These are phyloP conservation scores for Zea luxurians DNA, from an alignment of 176 grass and related monocot species.

Conservation along the genomic window DNA sequence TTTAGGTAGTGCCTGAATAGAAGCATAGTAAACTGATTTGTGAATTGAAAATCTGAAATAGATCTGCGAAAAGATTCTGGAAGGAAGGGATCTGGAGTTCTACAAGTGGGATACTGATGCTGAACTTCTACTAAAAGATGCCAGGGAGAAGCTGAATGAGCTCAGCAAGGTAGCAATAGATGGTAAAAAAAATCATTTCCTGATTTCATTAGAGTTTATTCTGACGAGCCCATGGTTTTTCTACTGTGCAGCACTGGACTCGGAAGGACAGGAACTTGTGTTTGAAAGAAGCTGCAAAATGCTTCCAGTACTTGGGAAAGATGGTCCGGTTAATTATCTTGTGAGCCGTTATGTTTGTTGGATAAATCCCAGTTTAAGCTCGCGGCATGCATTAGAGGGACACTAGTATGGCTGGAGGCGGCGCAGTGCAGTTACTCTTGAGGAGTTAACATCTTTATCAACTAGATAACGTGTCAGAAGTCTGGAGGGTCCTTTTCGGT, in stretches of 20 bases:
- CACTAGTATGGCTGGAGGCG: neutral
- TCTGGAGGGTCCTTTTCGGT: neutral
- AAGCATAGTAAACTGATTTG: slow-evolving; percentile 19
- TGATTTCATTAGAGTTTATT: slow-evolving; percentile 21
- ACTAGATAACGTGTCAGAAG: neutral
- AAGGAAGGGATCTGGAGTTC: slow-evolving; percentile 74
- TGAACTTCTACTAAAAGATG: slow-evolving; percentile 65
- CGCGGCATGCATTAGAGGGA: neutral
- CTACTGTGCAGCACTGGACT: slow-evolving; percentile 72
- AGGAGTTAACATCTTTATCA: neutral
- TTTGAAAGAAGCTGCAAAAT: slow-evolving; percentile 78
- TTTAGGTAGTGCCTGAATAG: slow-evolving; percentile 32
- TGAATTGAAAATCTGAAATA: slow-evolving; percentile 41
- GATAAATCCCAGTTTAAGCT: neutral
- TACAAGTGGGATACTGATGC: slow-evolving; percentile 86
- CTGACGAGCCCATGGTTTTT: slow-evolving; percentile 19
- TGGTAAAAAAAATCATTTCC: neutral
- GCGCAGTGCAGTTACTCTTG: slow-evolving; percentile 5
- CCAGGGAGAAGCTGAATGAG: slow-evolving; percentile 75
- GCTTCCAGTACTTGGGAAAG: slow-evolving; percentile 64
- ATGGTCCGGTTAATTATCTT: slow-evolving; percentile 79
- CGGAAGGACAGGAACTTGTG: slow-evolving; percentile 81
- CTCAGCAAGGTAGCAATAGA: slow-evolving; percentile 64
- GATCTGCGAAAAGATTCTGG: slow-evolving; percentile 67
- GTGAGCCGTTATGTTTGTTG: slow-evolving; percentile 24